Evolutionary conservation across 116 monocot species (phyloP).

Genomic region (Thalassia testudinum): DNA sequence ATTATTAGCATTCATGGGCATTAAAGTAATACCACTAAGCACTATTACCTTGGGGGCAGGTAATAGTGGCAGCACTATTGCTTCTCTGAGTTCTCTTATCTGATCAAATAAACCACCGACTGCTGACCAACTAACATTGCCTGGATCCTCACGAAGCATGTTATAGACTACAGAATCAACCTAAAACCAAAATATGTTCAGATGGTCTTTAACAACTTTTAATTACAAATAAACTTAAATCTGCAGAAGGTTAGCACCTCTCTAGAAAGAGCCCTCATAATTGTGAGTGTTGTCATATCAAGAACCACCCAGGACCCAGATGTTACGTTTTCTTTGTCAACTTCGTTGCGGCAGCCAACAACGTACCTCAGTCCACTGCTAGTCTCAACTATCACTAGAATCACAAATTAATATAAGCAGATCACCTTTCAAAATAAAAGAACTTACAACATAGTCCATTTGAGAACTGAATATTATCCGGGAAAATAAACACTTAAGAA

Average conservation of each 20-base stretch:
- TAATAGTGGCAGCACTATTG: constrained; percentile 94
- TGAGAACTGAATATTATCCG: too few species aligned
- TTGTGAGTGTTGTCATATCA: constrained; percentile 98
- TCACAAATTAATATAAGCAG: not conserved
- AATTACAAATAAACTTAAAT: too few species aligned
- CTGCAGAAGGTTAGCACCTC: constrained; percentile 44
- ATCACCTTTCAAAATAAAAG: not conserved
- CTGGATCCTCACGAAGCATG: constrained; percentile 98
- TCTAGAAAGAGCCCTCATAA: constrained; percentile 92
- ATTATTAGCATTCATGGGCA: too few species aligned
- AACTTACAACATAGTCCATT: too few species aligned
- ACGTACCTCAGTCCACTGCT: constrained; percentile 99
- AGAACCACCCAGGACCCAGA: constrained; percentile 95
- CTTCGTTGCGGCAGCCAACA: constrained; percentile 95
- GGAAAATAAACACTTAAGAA: too few species aligned
- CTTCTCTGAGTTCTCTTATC: constrained; percentile 87
- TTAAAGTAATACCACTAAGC: too few species aligned
- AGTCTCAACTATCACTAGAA: constrained; percentile 88
- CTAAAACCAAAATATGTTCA: constrained; percentile 11
- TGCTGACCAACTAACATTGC: constrained; percentile 93
- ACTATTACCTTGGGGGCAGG: constrained; percentile 86
- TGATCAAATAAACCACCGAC: constrained; percentile 96
- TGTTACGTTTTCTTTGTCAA: constrained; percentile 75
- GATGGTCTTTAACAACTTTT: not conserved
- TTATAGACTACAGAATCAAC: constrained; percentile 98